Evolutionary conservation across 768 basidiomycete genomes (phyloP), one percentile per base, ranked within the genome.

Genomic region (Amanita pseudoporphyria): DNA sequence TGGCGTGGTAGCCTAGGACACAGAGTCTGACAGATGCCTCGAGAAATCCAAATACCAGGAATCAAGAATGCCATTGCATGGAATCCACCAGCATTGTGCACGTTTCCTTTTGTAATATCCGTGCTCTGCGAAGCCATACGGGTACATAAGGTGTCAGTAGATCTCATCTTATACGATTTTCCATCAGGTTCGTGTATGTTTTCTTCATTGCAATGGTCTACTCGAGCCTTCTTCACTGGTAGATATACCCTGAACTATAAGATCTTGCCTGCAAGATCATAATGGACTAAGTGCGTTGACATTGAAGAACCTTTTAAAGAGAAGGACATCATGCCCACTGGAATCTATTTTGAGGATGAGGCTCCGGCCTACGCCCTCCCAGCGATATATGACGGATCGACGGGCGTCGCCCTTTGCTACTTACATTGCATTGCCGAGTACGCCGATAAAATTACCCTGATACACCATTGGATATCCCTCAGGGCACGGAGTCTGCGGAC

Each of bases 131-230:
- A 41, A 41, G 22, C 10, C 24, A 42, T 26, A 41, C n/a, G 14
- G n/a, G 13, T 1, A 24, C 9, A 21, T 19, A 7, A 19, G 28
- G 28, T 5, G 18, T 30, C 21, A 32, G 19, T 13, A 68, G n/a
- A n/a, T n/a, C n/a, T 71, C 51, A 59, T 56, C 19, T 59, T 74
- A 37, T 77, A 74, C 59, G 76, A 76, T 47, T 67, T 77, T 38
- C 67, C 70, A 18, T 64, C 66, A 57, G 76, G 75, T 70, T 18
- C 16, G 28, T 24, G 28, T 28, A n/a, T 5, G 28, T 9, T 43
- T 28, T 3, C n/a, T 28, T 2, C 41, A 1, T 3, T 6, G n/a
- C 9, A 31, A 14, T 2, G n/a, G n/a, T 24, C 28, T 10, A 24
- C 9, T 43, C 26, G 6, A 16, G 28, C 14, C 14, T 28, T 14